These are phyloP conservation scores for Tricholoma sp. DNA, from an alignment of 768 basidiomycete species.

Conservation along the genomic window DNA sequence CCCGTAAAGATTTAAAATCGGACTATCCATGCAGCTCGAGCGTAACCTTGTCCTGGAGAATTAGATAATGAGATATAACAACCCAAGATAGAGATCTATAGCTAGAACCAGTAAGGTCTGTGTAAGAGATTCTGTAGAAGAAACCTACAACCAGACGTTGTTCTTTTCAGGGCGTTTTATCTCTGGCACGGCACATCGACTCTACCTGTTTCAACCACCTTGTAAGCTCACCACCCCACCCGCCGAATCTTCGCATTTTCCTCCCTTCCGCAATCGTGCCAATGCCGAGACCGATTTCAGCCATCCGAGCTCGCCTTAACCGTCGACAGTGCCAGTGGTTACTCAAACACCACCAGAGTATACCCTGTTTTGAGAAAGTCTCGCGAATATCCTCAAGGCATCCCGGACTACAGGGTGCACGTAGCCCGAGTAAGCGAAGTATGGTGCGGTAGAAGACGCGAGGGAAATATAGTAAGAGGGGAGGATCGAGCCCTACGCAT, in stretches of 20 bases:
- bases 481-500: conserved; percentile 61
- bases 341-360: conserved; percentile 46
- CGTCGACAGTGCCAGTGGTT: conserved; percentile 32
- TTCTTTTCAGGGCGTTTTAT: conserved; percentile 23
- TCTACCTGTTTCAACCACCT: conserved; percentile 32
- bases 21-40: too few species aligned
- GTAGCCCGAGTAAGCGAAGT: conserved; percentile 34
- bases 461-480: conserved; percentile 54
- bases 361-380: conserved; percentile 42
- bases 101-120: too few species aligned
- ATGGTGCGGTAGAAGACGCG: conserved; percentile 51
- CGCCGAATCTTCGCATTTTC: conserved; percentile 47
- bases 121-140: too few species aligned
- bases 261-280: conserved; percentile 24
- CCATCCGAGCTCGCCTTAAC: conserved; percentile 23
- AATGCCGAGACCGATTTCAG: conserved; percentile 24
- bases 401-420: conserved; percentile 40
- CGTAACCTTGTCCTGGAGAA: too few species aligned
- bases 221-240: conserved; percentile 40
- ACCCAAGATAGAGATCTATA: too few species aligned
- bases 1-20: too few species aligned
- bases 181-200: not conserved
- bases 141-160: too few species aligned
- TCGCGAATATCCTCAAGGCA: conserved; percentile 38
- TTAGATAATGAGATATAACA: too few species aligned